Percentiles rank a stretch among this genome's conserved stretches.
phyloP scores from a whole-genome alignment of 768 basidiomycete species.

The Hericium erinaceus region DNA sequence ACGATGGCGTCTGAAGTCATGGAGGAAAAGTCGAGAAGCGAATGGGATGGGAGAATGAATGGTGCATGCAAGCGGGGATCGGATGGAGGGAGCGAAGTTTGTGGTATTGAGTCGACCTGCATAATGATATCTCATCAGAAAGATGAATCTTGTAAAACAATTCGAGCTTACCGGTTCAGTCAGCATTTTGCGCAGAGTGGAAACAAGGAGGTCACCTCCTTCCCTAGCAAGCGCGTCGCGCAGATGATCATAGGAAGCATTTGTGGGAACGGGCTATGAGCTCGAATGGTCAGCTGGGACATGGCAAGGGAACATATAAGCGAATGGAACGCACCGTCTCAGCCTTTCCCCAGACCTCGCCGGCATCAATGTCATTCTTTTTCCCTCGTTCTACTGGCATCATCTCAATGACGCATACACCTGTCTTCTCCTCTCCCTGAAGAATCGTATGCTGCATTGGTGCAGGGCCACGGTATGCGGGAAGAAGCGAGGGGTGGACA shows the following conservation, averaged over 20 bases:
- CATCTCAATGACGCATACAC: conserved; percentile 78
- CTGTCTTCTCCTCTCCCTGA: conserved; percentile 57
- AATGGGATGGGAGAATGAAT: conserved; percentile 29
- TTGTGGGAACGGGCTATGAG: not conserved
- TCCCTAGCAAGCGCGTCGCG: not conserved
- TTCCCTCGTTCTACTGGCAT: not conserved
- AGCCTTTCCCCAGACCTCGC: conserved; percentile 52
- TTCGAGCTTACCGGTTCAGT: not conserved
- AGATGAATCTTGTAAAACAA: too few relatives aligned
- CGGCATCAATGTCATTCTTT: conserved; percentile 66
- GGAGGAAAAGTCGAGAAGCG: conserved; percentile 43
- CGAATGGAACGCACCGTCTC: conserved; percentile 37
- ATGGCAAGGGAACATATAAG: too few relatives aligned
- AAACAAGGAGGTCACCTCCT: not conserved
- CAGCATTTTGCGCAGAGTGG: not conserved
- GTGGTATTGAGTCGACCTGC: conserved; percentile 29
- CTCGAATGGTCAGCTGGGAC: too few relatives aligned
- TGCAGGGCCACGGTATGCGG: conserved; percentile 81
- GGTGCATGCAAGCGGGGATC: not conserved
- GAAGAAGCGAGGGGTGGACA: conserved; percentile 84
- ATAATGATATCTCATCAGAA: not conserved
- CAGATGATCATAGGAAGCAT: not conserved
- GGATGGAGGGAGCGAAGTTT: conserved; percentile 30
- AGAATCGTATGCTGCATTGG: conserved; percentile 81
- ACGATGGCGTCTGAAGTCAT: conserved; percentile 51